Percentiles rank a stretch among this genome's conserved stretches.
Conservation (phyloP, 176 grass and related monocot species). For the Oryza officinalis region DNA sequence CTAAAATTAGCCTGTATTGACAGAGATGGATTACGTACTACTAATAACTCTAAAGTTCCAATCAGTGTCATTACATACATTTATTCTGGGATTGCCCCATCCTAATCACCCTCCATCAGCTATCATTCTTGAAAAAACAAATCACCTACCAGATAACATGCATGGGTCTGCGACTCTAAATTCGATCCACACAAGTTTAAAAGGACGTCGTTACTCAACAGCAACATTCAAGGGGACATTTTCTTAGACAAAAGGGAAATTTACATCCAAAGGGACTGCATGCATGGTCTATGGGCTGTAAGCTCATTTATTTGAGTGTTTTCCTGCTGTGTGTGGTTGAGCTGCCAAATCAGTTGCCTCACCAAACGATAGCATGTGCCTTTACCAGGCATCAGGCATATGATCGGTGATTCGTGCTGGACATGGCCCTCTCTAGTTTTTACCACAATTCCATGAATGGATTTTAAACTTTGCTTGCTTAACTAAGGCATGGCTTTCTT, state of each 20-base stretch:
- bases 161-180: not conserved
- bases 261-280: not conserved
- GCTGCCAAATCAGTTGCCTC: not conserved
- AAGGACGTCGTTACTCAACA: not conserved
- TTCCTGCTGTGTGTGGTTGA: not conserved
- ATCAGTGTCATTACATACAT: not conserved
- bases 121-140: not conserved
- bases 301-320: conserved; percentile 3
- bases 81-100: not conserved
- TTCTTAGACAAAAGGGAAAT: not conserved
- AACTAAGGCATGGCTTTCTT: not conserved
- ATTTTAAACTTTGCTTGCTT: not conserved
- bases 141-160: not conserved
- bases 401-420: not conserved
- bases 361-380: conserved; percentile 31
- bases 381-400: not conserved
- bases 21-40: conserved; percentile 2
- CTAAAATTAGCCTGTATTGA: not conserved
- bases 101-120: not conserved
- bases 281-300: not conserved
- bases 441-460: not conserved
- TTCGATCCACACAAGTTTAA: not conserved
- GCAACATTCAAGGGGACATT: not conserved
- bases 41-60: not conserved
- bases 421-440: not conserved